Evolutionary conservation across 2,329 filamentous ascomycete species (phyloP), one percentile per base, ranked within the genome.

Genomic region (Nemania diffusa): DNA sequence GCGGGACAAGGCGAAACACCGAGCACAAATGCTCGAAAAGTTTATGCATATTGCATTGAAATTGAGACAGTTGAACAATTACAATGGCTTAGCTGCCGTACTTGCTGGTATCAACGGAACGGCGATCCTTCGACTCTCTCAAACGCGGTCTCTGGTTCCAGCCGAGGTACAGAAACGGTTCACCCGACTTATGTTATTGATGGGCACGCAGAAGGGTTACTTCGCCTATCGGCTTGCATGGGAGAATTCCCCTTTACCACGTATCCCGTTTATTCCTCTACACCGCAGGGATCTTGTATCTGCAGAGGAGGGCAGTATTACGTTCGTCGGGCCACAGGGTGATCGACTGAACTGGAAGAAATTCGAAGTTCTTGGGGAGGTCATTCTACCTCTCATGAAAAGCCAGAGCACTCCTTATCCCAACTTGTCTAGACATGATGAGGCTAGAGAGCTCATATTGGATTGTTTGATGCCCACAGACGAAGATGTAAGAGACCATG

Each of bases 271-370:
- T 78, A 90, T 98, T 57, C 95, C 96, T 1, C 85, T 98, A 29
- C 93, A 97, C 76, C 88, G 93, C 50, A 88, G 94, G 70, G 96
- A 99, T 80, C 85, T 99, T 26, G 93, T 97, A 1, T 93, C 92
- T 13, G 95, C 96, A 0, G 93, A 97, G 76, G 92, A 97, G 79
- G 96, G 95, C 37, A 97, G 96, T 79, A 89, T 88, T 75, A 98
- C 96, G 0, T 95, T 97, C 78, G 84, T 98, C 1, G 93, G 92
- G 7, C 85, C 87, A 1, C 85, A 88, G 67, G 88, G 85, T 70
- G 88, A 93, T 69, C 85, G 92, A 58, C 92, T 99, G 77, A 98
- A 98, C 78, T 99, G 96, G 96, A 94, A 91, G 80, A 99, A 99
- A 78, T 99, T 98, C 75, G 95, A 98, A 79, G 91, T 99, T 34